Base-by-base conservation (phyloP, 202 grass and related monocot species). In the Carex sylvatica region DNA sequence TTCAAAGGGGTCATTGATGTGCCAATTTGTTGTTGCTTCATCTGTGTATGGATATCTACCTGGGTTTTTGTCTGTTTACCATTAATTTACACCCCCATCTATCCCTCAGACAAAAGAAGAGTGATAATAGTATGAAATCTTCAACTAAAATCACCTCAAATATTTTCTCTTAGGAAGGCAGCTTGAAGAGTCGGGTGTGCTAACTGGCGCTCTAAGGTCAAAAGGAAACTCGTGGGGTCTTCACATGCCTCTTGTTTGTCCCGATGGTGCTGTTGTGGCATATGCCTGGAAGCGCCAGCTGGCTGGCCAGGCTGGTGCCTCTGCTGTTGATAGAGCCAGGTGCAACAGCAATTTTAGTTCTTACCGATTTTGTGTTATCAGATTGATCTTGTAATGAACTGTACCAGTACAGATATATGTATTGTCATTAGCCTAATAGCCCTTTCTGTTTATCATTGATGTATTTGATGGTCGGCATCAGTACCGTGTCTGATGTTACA, bases 171-270 rank as follows among this genome's bases (percentile, higher is more conserved):
- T 89, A 93, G 91, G 83, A 93, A 99, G 66, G 85, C 91, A 99
- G 62, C 65, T 99, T 26, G 97, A 96, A 91, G 89, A 93, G 80
- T 93, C 93, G 31, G 97, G 97, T 53, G 97, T 99, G 64, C 73
- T 99, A 75, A 93, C 86, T 77, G 87, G 91, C 5, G 92, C 93
- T 52, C 88, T 93, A 71, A 91, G 93, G 90, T 91, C 87, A 83
- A 87, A 85, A 84, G 93, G 91, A 33, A 99, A 96, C 90, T 99
- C 93, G 44, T 99, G 93, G 97, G 97, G 97, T 49, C 90, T 99
- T 72, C 97, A 99, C 85, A 99, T 99, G 97, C 97, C 97, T 47
- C 96, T 99, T 85, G 93, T 99, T 87, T 99, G 96, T 74, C 93
- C 97, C 66, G 93, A 99, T 80, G 97, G 97, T 77, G 93, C 91